Base-by-base conservation (phyloP, 2,329 filamentous ascomycete genomes). In the Sphaerostilbella broomeana region DNA sequence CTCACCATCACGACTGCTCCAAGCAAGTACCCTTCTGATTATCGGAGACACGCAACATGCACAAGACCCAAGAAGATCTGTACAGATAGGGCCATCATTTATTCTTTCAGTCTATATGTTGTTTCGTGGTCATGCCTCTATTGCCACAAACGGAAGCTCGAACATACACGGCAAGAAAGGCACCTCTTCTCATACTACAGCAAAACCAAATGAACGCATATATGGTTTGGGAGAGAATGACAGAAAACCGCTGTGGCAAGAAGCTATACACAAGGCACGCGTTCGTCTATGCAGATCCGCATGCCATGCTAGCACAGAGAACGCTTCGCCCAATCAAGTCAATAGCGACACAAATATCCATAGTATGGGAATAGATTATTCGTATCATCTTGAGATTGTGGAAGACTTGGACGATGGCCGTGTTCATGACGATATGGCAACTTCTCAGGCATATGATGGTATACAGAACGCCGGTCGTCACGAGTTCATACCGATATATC, bases 71-170 rank as follows among this genome's bases (percentile, higher is more conserved):
- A 71, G 66, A 1, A 64, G 68, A 8, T 73, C 82, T 0, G 79
- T 86, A 31, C 88, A 95, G 55, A 84, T 97, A 44, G 92, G 92
- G 0, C 88, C 90, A 0, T 77, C 81, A 0, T 97, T 95, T 54
- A 83, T 77, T 0, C 61, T 97, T 6, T 94, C 89, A 0, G 67
- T 97, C 50, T 98, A 97, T 61, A 95, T 97, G 88, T 73, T 97
- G 1, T 98, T 97, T 53, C 72, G 81, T 2, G 84, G 87, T 2
- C 88, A 97, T 59, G 68, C 81, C 4, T 66, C 68, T 7, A n/a
- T n/a, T n/a, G n/a, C n/a, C n/a, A n/a, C n/a, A n/a, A n/a, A n/a
- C n/a, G n/a, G n/a, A n/a, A n/a, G n/a, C n/a, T n/a, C n/a, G n/a
- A n/a, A n/a, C n/a, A n/a, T n/a, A n/a, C n/a, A n/a, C n/a, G n/a